Conservation (phyloP, 805 yeast species). For the Cyberlindnera bimundalis region DNA sequence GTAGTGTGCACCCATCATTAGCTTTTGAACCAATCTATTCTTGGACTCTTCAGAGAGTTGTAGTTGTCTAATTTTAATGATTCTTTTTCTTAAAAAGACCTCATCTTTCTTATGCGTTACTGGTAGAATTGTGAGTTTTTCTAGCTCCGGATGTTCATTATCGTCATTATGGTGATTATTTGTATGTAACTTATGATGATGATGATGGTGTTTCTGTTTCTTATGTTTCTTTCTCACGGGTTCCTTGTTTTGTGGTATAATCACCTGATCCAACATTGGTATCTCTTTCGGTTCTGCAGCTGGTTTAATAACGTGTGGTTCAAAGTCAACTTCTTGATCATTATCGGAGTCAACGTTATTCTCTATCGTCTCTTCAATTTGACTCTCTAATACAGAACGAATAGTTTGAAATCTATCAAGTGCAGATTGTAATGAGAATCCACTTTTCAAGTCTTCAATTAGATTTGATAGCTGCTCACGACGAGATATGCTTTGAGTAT, state of each 20-base stretch:
- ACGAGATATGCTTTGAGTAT: constrained; percentile 17
- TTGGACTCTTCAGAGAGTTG: constrained; percentile 23
- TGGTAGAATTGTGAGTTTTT: constrained; percentile 18
- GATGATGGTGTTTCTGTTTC: constrained; percentile 6
- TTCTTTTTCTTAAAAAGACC: constrained; percentile 41
- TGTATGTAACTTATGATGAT: too few species aligned
- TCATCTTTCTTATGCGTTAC: constrained; percentile 24
- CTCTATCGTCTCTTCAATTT: constrained; percentile 30
- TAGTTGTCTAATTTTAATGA: constrained; percentile 36
- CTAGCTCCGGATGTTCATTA: constrained; percentile 13
- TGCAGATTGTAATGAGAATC: constrained; percentile 49
- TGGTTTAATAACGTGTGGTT: constrained; percentile 52
- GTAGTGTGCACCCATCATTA: constrained; percentile 68
- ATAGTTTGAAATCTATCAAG: constrained; percentile 46
- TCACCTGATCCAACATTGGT: constrained; percentile 50
- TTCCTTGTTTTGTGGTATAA: constrained; percentile 43
- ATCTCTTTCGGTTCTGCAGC: constrained; percentile 45
- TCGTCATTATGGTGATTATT: constrained; percentile 8
- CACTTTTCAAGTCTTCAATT: constrained; percentile 37
- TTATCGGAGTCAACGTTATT: constrained; percentile 28
- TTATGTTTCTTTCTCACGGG: constrained; percentile 20
- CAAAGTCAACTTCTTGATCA: constrained; percentile 40
- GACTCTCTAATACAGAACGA: constrained; percentile 29
- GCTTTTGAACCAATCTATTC: constrained; percentile 46
- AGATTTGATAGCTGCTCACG: constrained; percentile 32